Percentiles rank a stretch among this genome's conserved stretches.
Conservation (phyloP, 768 basidiomycete species). For the Sarcomyxa edulis region DNA sequence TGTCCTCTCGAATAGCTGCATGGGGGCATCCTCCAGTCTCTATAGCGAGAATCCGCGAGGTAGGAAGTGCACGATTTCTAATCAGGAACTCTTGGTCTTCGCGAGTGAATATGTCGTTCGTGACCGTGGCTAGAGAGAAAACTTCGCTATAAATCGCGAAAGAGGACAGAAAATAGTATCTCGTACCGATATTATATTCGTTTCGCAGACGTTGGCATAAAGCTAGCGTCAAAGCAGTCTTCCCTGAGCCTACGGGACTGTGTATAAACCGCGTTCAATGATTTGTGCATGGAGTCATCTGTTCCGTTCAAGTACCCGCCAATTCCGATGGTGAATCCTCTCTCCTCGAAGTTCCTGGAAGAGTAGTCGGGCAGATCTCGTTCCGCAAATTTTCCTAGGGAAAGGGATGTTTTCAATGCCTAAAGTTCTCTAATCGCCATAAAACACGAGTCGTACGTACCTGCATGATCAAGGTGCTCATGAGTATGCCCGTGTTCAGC, state of each 20-base stretch:
- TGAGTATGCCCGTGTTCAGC: conserved; percentile 94
- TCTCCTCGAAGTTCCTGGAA: conserved; percentile 78
- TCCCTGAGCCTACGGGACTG: conserved; percentile 97
- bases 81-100: conserved; percentile 99
- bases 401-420: neutral
- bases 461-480: conserved; percentile 86
- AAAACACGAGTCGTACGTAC: conserved; percentile 36
- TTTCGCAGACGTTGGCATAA: conserved; percentile 78
- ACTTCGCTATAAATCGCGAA: conserved; percentile 4
- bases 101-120: conserved; percentile 99
- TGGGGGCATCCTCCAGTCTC: conserved; percentile 99
- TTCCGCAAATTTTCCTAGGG: conserved; percentile 82
- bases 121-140: conserved; percentile 69
- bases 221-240: conserved; percentile 90
- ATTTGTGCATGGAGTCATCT: neutral
- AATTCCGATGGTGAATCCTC: conserved; percentile 97
- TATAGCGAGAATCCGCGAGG: conserved; percentile 86
- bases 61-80: conserved; percentile 81
- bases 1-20: conserved; percentile 97
- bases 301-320: conserved; percentile 89
- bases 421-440: neutral
- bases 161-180: conserved; percentile 1
- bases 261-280: conserved; percentile 5
- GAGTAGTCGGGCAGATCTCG: conserved; percentile 90
- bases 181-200: conserved; percentile 86